Base-by-base conservation (phyloP, 768 basidiomycete species). In the Mycena indigotica region DNA sequence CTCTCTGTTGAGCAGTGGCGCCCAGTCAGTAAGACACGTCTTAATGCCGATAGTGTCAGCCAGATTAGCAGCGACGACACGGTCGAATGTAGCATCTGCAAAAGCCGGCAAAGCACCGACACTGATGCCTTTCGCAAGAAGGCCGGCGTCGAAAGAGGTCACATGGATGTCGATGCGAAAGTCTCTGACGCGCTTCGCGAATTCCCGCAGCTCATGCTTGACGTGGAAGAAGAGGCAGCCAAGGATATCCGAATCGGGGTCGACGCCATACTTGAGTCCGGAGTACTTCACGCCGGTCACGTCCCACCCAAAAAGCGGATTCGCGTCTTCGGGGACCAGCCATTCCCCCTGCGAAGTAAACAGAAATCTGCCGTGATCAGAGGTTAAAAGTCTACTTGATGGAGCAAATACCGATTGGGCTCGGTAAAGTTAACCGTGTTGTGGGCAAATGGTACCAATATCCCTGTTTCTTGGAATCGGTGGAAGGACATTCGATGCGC, bases 231-330 rank as follows among this genome's bases (percentile, higher is more conserved):
- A 75, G 19, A 75, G 67, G 41, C 70, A 70, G 4, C 72, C 70
- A 30, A 71, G 67, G 46, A 69, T 63, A 55, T 75, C 72, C 19
- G 35, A 38, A 13, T 63, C 67, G 40, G 65, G 57, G 26, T 66
- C 61, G 15, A 69, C 48, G 2, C 69, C 68, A 29, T 64, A 57
- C 38, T 66, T 66, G 48, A 60, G 68, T 17, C 78, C 78, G 1
- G 73, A 67, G 8, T 56, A 45, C 5, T 75, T 65, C 30, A 78
- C 70, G 24, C 66, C 62, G 30, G 72, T 57, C 38, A 73, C 26
- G 53, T 80, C 73, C 81, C 80, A 82, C 23, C 77, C 73, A 21
- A 58, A 63, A 1, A 82, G 68, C 2, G 78, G 78, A 23, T 72
- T 74, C 0, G 73, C 72, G 25, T 66, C 71, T 58, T 80, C 79